Evolutionary conservation across 164 flowering plant genomes (phyloP), one percentile per base, ranked within the genome.

Genomic region (Tetrastigma voinierianum): DNA sequence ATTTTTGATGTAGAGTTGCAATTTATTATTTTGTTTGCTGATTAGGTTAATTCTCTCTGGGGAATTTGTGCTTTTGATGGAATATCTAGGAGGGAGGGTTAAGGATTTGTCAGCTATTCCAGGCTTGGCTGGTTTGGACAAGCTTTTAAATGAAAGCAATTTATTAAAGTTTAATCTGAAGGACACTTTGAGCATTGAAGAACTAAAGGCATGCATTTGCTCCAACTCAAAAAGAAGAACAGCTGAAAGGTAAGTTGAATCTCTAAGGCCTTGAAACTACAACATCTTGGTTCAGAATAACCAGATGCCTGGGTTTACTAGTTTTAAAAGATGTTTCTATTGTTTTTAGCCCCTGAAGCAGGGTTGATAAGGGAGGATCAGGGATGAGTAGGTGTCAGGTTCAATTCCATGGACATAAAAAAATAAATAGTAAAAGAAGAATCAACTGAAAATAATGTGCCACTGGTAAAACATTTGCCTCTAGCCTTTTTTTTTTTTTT

Each of bases 31-130:
- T 24, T 59, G 23, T 15, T 53, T 46, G 45, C 6, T 56, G 19
- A 49, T 57, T 54, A 20, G 18, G 49, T 44, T 14, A n/a, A n/a
- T 59, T 62, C 18, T 17, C 23, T 6, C 43, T 52, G 24, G 51
- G n/a, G 17, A 8, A 17, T 12, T 55, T 71, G 8, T 66, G 16
- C 75, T 75, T 67, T 53, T 77, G 66, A 82, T 82, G 86, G 78
- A 82, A 59, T 32, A 75, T 62, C 21, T 76, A 43, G 78, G 76
- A 70, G 78, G 25, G n/a, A 67, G 71, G 51, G 21, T 74, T 19
- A 69, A 69, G 44, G 77, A 72, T 51, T 43, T 40, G 40, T 19
- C 77, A 25, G 55, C 11, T 24, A 11, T 60, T 65, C 68, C 75
- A 2, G 69, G n/a, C n/a, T n/a, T n/a, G n/a, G n/a, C n/a, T 10